Evolutionary conservation across 2,329 filamentous ascomycete species (phyloP), one percentile per base, ranked within the genome.

Genomic region (Annulohypoxylon truncatum): DNA sequence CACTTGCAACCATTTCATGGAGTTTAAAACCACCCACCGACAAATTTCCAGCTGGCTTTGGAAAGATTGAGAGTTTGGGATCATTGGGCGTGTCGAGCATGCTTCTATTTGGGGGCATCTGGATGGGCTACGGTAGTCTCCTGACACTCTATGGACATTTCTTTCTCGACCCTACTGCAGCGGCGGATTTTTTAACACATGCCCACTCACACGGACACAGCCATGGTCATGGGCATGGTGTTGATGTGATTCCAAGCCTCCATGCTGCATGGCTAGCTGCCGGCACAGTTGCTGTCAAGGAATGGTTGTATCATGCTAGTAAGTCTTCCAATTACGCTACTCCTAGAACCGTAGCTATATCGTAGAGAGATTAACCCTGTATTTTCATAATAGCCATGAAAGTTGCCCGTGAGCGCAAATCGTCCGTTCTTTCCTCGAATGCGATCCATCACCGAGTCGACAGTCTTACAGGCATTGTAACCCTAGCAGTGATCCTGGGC

Each of bases 291-390:
- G 79, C 93, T 24, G 83, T 98, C 74, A 99, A 99, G 81, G 96
- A 99, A 80, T 99, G 94, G 93, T 83, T 99, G 24, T 99, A 98
- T 77, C 90, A 92, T 83, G 93, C 95, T 69, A 99, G 95, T 96
- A 89, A 84, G 92, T 88, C n/a, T 33, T 20, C 13, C 20, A 22
- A 53, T 51, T 48, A 13, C 12, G n/a, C 26, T 12, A 18, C 7
- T 28, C 5, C 1, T 28, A 9, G 2, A 44, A 8, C 8, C 24
- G 7, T 42, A 8, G 35, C 15, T 20, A 42, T 22, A 38, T n/a
- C n/a, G 38, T 29, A 44, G 20, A 61, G 35, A 24, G 69, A 63
- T 74, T 80, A 69, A 79, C 74, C 13, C 9, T 55, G 51, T 24
- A 26, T 55, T 55, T 7, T 20, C 13, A 24, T 29, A 58, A 28